Evolutionary conservation across 495 filamentous ascomycete species (phyloP), one percentile per base, ranked within the genome.

Genomic region (Hamigera avellanea): DNA sequence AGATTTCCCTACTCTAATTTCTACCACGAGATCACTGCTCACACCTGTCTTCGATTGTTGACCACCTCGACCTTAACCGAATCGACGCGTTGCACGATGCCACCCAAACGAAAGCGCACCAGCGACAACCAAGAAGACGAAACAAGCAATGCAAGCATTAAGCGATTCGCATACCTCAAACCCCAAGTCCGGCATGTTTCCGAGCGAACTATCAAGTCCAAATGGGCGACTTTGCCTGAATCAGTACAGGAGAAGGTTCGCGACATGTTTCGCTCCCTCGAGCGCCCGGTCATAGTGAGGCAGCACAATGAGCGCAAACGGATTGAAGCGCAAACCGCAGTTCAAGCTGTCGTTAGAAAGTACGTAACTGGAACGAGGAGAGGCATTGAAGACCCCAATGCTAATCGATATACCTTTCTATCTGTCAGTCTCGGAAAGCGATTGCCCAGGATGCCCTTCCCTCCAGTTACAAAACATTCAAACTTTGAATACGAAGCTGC

Each of bases 401-500:
- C 21, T 23, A 23, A 23, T 23, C n/a, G n/a, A n/a, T n/a, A n/a
- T n/a, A n/a, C n/a, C n/a, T n/a, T n/a, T 23, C 21, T 23, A 23
- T 17, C 29, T 35, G 23, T 14, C 31, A 68, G 62, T 37, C 53
- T 78, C 27, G 62, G 53, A 32, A 66, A 59, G 40, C 57, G 64
- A 27, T 48, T 79, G 10, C 70, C 72, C 18, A 61, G 66, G 28
- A 70, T 76, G 61, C 73, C 73, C 19, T 77, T 82, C 40, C 77
- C 78, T 2, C 71, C 66, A 6, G 55, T 64, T 29, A 66, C 72
- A 4, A 71, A 67, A 39, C 74, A 73, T 21, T 54, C 64, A 0
- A 59, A 69, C 41, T 80, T 82, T 43, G 70, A 80, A 44, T 70
- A 72, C 37, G 75, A 80, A 36, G 65, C 65, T 43, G 65, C 75